Conservation (phyloP, 2,329 filamentous ascomycete species). For the Cytospora schulzeri region DNA sequence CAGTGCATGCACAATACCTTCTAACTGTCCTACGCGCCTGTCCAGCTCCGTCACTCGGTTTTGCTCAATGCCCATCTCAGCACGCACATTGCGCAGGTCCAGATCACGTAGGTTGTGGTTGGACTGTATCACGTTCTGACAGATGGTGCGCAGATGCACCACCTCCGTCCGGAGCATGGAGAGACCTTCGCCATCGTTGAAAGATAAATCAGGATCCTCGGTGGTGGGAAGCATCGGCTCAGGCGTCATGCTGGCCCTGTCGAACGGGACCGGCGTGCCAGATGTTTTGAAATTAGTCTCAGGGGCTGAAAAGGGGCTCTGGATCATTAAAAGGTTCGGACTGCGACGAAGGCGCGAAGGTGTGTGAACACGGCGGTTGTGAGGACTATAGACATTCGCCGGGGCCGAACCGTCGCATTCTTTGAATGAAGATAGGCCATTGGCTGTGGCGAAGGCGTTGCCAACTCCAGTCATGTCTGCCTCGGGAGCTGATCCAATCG, state of each 20-base stretch:
- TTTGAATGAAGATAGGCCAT: not conserved
- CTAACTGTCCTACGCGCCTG: not conserved
- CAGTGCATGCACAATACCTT: slow-evolving; percentile 2
- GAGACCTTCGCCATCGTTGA: not conserved
- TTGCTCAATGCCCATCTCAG: slow-evolving; percentile 4
- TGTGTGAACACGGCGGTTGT: not conserved
- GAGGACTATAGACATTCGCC: not conserved
- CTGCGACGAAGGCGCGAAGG: not conserved
- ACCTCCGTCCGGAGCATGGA: slow-evolving; percentile 14
- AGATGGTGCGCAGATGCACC: slow-evolving; percentile 18
- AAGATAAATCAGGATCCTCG: not conserved
- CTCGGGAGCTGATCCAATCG: not conserved
- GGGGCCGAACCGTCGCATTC: no score
- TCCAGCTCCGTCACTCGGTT: not conserved
- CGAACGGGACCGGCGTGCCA: not conserved
- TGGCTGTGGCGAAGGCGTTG: not conserved
- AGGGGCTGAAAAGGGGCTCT: not conserved
- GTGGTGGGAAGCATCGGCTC: slow-evolving; percentile 12
- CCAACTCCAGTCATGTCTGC: not conserved
- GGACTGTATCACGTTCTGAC: slow-evolving; percentile 9
- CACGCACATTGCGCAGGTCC: not conserved
- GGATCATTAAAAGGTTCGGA: not conserved
- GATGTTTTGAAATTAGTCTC: not conserved
- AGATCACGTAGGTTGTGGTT: slow-evolving; percentile 5
- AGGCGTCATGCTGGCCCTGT: not conserved